Evolutionary conservation across 1,284 basidiomycete genomes (phyloP).

Genomic region (Malassezia caprae): DNA sequence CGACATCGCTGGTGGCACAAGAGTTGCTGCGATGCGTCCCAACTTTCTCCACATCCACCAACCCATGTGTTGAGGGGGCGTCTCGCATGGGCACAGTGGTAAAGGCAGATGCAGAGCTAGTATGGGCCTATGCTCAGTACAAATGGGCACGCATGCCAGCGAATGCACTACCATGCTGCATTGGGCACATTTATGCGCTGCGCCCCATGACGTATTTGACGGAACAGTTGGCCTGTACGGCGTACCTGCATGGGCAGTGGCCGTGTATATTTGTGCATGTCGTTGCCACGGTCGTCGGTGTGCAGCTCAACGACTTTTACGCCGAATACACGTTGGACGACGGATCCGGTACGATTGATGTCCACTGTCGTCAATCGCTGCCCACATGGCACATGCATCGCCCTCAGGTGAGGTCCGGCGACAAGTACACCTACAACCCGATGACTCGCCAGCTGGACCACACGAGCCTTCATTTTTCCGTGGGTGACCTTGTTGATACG

Average conservation of each 20-base stretch:
- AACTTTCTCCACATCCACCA: neutral
- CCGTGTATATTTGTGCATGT: conserved; percentile 12
- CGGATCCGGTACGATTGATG: conserved; percentile 8
- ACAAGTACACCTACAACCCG: neutral
- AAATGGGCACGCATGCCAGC: neutral
- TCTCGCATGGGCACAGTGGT: neutral
- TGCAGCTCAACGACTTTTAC: neutral
- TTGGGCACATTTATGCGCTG: conserved; percentile 7
- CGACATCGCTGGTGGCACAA: neutral
- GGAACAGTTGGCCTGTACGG: neutral
- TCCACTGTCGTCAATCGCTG: neutral
- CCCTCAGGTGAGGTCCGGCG: neutral
- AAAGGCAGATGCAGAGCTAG: neutral
- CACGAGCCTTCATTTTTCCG: neutral
- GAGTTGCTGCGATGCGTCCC: neutral
- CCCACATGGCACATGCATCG: neutral
- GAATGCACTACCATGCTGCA: conserved; percentile 2
- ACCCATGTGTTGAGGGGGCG: neutral
- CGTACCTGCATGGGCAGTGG: conserved; percentile 8
- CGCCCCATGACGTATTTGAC: neutral
- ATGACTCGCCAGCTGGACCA: neutral
- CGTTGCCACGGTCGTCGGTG: conserved; percentile 7
- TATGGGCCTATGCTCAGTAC: neutral
- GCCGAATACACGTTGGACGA: conserved; percentile 14
- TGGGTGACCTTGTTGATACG: conserved; percentile 5